Base-by-base conservation (phyloP, 2,329 filamentous ascomycete genomes). In the Ophiocordyceps camponoti-saundersi region DNA sequence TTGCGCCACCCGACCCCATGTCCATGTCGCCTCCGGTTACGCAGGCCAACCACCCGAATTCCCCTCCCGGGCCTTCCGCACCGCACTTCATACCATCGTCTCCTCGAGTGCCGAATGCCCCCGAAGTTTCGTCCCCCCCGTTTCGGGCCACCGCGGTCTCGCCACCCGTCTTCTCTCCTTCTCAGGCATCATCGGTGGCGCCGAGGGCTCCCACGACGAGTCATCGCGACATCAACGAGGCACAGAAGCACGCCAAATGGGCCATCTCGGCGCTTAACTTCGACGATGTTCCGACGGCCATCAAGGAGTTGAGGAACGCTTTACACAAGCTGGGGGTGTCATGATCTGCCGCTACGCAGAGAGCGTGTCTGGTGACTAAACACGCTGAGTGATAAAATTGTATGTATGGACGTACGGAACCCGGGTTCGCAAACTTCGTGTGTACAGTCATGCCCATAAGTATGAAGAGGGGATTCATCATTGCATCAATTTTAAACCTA, bases 191-290 rank as follows among this genome's bases (percentile, higher is more conserved):
- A 13, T 22, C 51, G 0, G 48, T 49, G 3, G 43, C 44, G 10
- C 44, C 53, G 6, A 42, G 47, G 5, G 46, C 46, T 2, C 34
- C 49, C 18, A 47, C 53, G 2, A 53, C 52, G 15, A 56, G 57
- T 44, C 59, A 59, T 8, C 58, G 63, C 30, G 86, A 95, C 52
- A 82, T 95, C 34, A 69, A 77, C 34, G 75, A 80, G 55, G 90
- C 92, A 5, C 88, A 95, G 61, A 98, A 96, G 61, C 92, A 96
- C 66, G 89, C 90, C 2, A 88, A 87, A 57, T 98, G 87, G 86
- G 92, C 92, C 0, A 94, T 96, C 41, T 95, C 89, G 12, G 92
- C 92, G 0, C 67, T 98, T 44, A 95, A 95, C 56, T 98, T 98
- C 63, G 92, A 98, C 55, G 92, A 98, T 60, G 84, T 94, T 2